phyloP scores from a whole-genome alignment of 352 stramenopile species.

The Pythium aquatile region DNA sequence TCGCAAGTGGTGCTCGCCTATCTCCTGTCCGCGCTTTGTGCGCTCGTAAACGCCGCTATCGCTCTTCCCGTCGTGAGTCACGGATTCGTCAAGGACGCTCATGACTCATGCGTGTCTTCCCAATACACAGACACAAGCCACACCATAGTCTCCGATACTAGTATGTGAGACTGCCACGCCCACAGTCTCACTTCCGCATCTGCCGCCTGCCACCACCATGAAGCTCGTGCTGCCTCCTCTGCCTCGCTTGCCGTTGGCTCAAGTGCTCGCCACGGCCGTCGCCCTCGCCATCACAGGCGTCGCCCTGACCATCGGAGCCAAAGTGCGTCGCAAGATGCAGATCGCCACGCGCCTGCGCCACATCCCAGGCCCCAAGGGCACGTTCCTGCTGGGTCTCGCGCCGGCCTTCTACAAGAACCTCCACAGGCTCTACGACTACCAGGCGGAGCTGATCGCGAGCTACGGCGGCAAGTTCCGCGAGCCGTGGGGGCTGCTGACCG shows the following conservation, averaged over 20 bases:
- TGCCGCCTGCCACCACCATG: neutral
- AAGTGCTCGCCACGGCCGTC: neutral
- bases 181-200: neutral
- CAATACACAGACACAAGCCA: too few species aligned
- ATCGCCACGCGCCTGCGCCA: slow-evolving; percentile 39
- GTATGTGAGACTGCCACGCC: neutral
- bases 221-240: slow-evolving; percentile 5
- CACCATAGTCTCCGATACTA: too few species aligned
- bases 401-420: slow-evolving; percentile 48
- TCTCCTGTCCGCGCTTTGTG: neutral
- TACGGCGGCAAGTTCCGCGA: slow-evolving; percentile 50
- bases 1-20: neutral
- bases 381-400: slow-evolving; percentile 50
- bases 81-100: neutral
- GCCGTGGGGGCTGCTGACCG: slow-evolving; percentile 59
- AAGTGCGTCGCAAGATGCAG: slow-evolving; percentile 39
- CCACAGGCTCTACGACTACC: slow-evolving; percentile 53
- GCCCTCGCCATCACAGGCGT: neutral
- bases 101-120: slow-evolving; percentile 6
- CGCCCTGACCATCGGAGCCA: slow-evolving; percentile 3
- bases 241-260: slow-evolving; percentile 4
- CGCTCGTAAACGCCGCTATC: neutral
- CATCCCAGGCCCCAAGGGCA: slow-evolving; percentile 37
- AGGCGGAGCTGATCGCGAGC: slow-evolving; percentile 36
- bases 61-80: neutral